These are phyloP conservation scores for Ophiostoma perfectum DNA, from an alignment of 2,329 filamentous ascomycete genomes.

Conservation along the genomic window DNA sequence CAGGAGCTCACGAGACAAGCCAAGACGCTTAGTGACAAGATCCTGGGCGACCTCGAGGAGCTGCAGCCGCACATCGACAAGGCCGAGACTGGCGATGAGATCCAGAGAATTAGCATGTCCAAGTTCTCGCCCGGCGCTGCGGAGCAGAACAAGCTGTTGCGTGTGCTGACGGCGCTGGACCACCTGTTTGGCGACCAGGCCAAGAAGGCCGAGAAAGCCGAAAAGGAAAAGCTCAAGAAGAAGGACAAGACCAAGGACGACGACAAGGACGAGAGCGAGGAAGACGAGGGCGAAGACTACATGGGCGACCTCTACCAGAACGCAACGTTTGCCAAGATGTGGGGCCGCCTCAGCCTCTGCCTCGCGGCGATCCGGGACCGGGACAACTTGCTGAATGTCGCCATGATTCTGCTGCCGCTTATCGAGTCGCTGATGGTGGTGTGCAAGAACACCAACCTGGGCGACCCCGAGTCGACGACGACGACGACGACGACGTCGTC, in stretches of 20 bases:
- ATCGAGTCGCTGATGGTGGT: conserved; percentile 99
- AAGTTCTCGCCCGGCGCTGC: conserved; percentile 96
- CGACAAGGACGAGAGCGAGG: neutral
- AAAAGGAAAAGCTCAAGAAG: conserved; percentile 1
- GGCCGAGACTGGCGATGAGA: conserved; percentile 83
- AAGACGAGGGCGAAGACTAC: conserved; percentile 68
- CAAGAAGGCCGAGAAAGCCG: conserved; percentile 42
- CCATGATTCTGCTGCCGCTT: conserved; percentile 86
- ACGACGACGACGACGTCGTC: neutral
- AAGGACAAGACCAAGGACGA: conserved; percentile 29
- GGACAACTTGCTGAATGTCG: conserved; percentile 94
- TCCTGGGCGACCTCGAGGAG: conserved; percentile 77
- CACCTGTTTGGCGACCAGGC: conserved; percentile 86
- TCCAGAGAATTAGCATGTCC: conserved; percentile 86
- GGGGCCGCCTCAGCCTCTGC: conserved; percentile 87
- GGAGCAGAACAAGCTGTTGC: conserved; percentile 90
- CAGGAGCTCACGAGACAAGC: conserved; percentile 86
- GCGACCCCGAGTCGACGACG: conserved; percentile 45
- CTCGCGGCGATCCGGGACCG: conserved; percentile 81
- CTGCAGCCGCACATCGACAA: conserved; percentile 80
- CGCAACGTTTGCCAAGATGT: conserved; percentile 80
- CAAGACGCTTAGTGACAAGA: conserved; percentile 74
- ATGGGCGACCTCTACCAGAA: conserved; percentile 86
- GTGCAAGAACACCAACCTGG: conserved; percentile 90
- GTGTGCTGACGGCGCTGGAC: conserved; percentile 87